Conservation (phyloP, 768 basidiomycete species). For the Tulasnella sp. region DNA sequence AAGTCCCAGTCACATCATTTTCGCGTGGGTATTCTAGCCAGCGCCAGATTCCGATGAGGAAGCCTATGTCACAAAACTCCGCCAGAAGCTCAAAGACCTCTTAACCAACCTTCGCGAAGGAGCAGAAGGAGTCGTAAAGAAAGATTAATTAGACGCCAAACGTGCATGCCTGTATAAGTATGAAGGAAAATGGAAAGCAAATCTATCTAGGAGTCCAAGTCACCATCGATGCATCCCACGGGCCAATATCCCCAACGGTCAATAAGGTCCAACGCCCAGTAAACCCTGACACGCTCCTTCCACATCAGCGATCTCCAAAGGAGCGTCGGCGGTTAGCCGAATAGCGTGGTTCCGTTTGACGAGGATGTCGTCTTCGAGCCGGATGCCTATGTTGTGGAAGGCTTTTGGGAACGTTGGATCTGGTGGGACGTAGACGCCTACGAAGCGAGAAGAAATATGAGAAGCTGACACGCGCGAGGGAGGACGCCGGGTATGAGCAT, state of each 20-base stretch:
- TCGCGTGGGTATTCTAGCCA: not conserved
- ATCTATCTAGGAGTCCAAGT: not conserved
- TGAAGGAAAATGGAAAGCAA: not conserved
- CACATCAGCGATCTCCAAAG: constrained; percentile 83
- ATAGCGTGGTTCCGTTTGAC: constrained; percentile 56
- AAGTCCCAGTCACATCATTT: no score
- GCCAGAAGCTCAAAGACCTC: constrained; percentile 28
- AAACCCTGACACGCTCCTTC: constrained; percentile 79
- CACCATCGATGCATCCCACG: not conserved
- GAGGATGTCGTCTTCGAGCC: constrained; percentile 89
- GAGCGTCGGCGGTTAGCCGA: constrained; percentile 71
- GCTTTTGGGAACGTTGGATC: constrained; percentile 75
- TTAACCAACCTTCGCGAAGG: constrained; percentile 26
- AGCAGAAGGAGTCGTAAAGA: constrained; percentile 31
- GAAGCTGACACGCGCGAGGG: not conserved
- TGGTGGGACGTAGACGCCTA: constrained; percentile 88
- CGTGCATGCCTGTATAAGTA: not conserved
- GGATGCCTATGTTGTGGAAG: constrained; percentile 89
- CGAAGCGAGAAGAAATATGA: not conserved
- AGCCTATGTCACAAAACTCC: constrained; percentile 28
- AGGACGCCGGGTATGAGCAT: constrained; percentile 33
- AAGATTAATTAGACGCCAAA: constrained; percentile 9
- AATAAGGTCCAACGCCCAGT: constrained; percentile 63
- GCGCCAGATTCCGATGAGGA: constrained; percentile 27
- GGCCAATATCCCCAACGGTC: not conserved